Percentiles rank a stretch among this genome's conserved stretches.
phyloP scores from a whole-genome alignment of 83 land plant species.

The Picea abies region DNA sequence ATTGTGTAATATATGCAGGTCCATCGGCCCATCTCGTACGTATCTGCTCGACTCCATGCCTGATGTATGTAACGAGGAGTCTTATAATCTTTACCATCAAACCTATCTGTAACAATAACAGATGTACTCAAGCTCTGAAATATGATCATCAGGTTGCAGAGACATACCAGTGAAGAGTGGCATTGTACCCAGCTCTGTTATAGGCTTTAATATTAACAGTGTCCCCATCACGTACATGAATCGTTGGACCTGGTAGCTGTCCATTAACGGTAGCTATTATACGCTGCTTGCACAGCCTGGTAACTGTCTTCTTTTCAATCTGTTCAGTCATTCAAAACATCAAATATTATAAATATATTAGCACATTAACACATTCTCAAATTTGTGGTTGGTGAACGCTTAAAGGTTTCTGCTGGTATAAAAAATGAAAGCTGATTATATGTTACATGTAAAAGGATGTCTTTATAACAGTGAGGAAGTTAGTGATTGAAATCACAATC shows the following conservation, averaged over 20 bases:
- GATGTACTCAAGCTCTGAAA: no score
- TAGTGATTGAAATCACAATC: no score
- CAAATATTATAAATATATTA: no score
- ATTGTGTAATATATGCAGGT: slow-evolving; percentile 31
- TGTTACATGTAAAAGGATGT: no score
- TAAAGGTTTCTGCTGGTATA: no score
- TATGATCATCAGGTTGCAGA: no score
- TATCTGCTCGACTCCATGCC: slow-evolving; percentile 28
- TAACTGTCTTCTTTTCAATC: not conserved
- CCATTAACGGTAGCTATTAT: not conserved
- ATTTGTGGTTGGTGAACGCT: no score
- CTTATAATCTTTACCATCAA: no score
- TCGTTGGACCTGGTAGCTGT: not conserved
- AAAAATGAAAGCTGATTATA: no score
- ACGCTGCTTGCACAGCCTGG: not conserved
- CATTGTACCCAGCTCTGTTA: not conserved
- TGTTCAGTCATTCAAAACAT: not conserved
- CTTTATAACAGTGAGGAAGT: no score
- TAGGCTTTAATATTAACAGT: not conserved
- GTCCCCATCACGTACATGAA: not conserved
- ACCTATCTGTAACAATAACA: no score
- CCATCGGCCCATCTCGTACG: slow-evolving; percentile 28
- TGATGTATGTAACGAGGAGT: not conserved
- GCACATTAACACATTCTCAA: no score
- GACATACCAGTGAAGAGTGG: not conserved